These are phyloP conservation scores for Rhododendron griersonianum DNA, from an alignment of 148 eudicot species.

Conservation along the genomic window DNA sequence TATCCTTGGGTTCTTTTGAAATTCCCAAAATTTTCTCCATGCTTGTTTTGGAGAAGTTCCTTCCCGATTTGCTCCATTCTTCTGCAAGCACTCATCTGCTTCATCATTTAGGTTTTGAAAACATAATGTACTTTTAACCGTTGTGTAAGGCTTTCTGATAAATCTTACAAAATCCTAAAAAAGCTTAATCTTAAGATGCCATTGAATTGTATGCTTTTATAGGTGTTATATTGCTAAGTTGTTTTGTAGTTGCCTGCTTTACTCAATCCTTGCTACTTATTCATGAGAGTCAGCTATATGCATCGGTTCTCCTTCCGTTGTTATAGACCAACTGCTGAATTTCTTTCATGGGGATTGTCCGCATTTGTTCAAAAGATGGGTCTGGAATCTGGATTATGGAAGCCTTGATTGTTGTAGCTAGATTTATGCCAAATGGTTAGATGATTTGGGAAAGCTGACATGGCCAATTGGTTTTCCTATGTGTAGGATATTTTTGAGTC, in stretches of 20 bases:
- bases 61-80: neutral
- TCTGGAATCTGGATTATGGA: neutral
- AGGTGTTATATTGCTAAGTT: neutral
- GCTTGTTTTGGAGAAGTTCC: neutral
- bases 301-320: neutral
- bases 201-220: neutral
- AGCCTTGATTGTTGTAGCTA: neutral
- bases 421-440: neutral
- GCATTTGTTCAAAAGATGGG: neutral
- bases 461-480: conserved; percentile 8
- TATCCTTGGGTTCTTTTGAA: neutral
- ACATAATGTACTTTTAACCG: neutral
- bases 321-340: neutral
- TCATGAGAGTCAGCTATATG: neutral
- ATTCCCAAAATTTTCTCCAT: neutral
- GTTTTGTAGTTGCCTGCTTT: neutral
- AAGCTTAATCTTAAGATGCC: neutral
- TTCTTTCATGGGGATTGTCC: neutral
- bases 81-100: neutral
- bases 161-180: neutral
- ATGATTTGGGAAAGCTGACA: neutral
- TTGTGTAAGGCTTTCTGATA: neutral
- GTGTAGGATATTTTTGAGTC: conserved; percentile 83
- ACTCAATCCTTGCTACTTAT: neutral
- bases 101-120: neutral